phyloP scores from a whole-genome alignment of 768 basidiomycete genomes.

The Boletus subparvulus region DNA sequence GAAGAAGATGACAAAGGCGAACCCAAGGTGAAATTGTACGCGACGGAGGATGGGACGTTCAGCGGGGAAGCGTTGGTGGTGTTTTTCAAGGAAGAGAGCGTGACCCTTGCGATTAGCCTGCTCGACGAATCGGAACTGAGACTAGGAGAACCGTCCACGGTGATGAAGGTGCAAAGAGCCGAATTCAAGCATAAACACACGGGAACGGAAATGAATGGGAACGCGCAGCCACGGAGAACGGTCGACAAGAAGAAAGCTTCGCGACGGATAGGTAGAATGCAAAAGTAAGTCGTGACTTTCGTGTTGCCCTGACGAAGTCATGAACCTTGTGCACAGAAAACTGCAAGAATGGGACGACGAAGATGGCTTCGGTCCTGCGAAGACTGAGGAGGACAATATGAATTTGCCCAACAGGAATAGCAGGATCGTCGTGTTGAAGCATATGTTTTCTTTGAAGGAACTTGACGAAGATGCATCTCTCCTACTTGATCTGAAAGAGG shows the following conservation, averaged over 20 bases:
- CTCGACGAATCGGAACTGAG: constrained; percentile 92
- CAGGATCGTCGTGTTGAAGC: constrained; percentile 89
- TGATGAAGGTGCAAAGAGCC: constrained; percentile 74
- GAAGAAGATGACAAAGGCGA: constrained; percentile 91
- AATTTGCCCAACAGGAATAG: constrained; percentile 51
- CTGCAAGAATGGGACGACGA: constrained; percentile 93
- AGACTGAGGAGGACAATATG: constrained; percentile 52
- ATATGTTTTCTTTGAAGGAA: constrained; percentile 90
- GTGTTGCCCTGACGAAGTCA: background rate
- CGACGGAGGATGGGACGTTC: constrained; percentile 81
- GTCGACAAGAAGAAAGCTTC: constrained; percentile 78
- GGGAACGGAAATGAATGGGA: constrained; percentile 39
- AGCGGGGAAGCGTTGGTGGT: constrained; percentile 95
- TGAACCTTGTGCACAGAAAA: constrained; percentile 57
- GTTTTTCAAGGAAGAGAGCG: constrained; percentile 97
- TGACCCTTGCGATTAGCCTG: constrained; percentile 75
- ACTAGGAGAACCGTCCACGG: constrained; percentile 69
- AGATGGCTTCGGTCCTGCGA: constrained; percentile 81
- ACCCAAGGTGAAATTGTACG: constrained; percentile 95
- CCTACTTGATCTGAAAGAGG: constrained; percentile 91
- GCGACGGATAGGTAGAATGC: constrained; percentile 79
- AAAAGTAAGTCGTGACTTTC: constrained; percentile 52
- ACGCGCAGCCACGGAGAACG: constrained; percentile 54
- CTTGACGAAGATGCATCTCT: constrained; percentile 83
- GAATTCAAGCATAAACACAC: constrained; percentile 73